phyloP scores from a whole-genome alignment of 2,329 filamentous ascomycete species.

The Raffaelea albimanens region DNA sequence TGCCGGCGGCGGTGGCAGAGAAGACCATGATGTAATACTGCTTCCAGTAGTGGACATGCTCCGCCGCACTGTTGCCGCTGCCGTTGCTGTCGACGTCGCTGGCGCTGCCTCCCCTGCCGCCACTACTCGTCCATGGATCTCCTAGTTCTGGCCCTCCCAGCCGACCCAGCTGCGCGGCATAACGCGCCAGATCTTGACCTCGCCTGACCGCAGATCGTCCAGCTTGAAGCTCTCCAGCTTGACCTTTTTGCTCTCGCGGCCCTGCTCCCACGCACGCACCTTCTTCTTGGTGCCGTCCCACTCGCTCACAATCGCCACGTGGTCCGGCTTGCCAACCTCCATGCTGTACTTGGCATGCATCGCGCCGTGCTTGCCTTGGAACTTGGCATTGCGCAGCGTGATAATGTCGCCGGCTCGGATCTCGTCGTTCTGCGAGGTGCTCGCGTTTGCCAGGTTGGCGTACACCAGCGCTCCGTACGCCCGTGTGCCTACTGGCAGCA shows the following conservation, averaged over 20 bases:
- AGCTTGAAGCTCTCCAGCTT: slow-evolving; percentile 92
- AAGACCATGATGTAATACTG: too few relatives aligned
- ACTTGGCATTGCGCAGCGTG: slow-evolving; percentile 82
- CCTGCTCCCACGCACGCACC: slow-evolving; percentile 90
- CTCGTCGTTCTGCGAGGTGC: slow-evolving; percentile 81
- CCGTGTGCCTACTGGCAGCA: slow-evolving; percentile 77
- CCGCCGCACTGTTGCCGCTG: slow-evolving; percentile 8
- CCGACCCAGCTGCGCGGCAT: slow-evolving; percentile 90
- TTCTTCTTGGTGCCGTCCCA: slow-evolving; percentile 99
- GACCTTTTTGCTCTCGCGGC: slow-evolving; percentile 84
- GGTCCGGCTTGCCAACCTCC: slow-evolving; percentile 81
- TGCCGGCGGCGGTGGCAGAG: neutral
- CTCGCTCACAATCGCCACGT: slow-evolving; percentile 85
- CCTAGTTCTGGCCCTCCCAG: slow-evolving; percentile 61
- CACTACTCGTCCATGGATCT: slow-evolving; percentile 12
- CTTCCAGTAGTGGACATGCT: too few relatives aligned
- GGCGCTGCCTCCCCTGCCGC: slow-evolving; percentile 8
- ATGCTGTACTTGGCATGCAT: slow-evolving; percentile 90
- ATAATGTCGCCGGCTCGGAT: slow-evolving; percentile 89
- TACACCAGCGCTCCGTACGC: slow-evolving; percentile 90
- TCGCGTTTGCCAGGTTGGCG: slow-evolving; percentile 88
- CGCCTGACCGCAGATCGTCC: slow-evolving; percentile 82
- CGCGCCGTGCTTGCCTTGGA: slow-evolving; percentile 88
- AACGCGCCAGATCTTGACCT: slow-evolving; percentile 95
- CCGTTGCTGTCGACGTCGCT: too few relatives aligned